These are phyloP conservation scores for Daedaleopsis nitida DNA, from an alignment of 768 basidiomycete species.

Conservation along the genomic window DNA sequence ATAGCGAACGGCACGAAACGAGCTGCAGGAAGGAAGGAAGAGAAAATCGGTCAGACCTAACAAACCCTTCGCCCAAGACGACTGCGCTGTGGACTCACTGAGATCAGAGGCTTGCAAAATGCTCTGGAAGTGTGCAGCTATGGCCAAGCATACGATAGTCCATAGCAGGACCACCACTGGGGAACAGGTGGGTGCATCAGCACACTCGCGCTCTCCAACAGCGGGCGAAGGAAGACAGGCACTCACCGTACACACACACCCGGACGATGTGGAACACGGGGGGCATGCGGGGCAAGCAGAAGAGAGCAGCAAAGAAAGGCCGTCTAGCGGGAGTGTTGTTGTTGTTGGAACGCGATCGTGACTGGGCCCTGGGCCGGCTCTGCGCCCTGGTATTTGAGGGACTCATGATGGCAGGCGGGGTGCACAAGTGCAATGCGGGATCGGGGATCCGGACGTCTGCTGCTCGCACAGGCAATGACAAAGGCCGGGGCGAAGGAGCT, in stretches of 20 bases:
- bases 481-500: no score
- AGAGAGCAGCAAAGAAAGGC: constrained; percentile 23
- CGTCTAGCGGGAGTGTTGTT: constrained; percentile 27
- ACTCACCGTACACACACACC: constrained; percentile 66
- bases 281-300: constrained; percentile 52
- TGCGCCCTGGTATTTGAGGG: constrained; percentile 30
- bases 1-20: constrained; percentile 87
- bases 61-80: not conserved
- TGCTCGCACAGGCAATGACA: no score
- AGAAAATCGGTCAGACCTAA: not conserved
- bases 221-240: constrained; percentile 1
- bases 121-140: constrained; percentile 77
- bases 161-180: constrained; percentile 69
- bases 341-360: constrained; percentile 26
- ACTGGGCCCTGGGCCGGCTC: constrained; percentile 20
- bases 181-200: constrained; percentile 13
- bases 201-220: not conserved
- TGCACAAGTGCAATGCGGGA: constrained; percentile 7
- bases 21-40: constrained; percentile 44
- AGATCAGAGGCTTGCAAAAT: constrained; percentile 76
- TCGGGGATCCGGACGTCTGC: no score
- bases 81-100: constrained; percentile 51
- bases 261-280: constrained; percentile 73
- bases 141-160: constrained; percentile 77
- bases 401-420: constrained; percentile 23